Base-by-base conservation (phyloP, 2,329 filamentous ascomycete genomes). In the Amesomyces nigricolor region DNA sequence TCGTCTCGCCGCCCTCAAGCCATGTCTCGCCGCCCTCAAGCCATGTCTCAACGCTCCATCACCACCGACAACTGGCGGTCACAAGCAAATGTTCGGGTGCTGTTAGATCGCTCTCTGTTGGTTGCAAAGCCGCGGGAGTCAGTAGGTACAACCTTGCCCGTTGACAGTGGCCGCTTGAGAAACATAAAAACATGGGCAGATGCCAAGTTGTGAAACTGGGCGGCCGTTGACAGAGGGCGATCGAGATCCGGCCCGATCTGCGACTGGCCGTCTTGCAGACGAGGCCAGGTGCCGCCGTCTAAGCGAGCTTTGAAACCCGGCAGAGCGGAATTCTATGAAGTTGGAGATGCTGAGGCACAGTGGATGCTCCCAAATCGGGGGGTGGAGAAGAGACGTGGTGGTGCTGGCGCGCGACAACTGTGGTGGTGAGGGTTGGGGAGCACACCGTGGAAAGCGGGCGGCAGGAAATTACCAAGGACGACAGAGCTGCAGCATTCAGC, bases 271-370 rank as follows among this genome's bases (percentile, higher is more conserved):
- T 40, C 57, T 43, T 40, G 53, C 54, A 45, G 48, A 47, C 38
- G 38, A 50, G 58, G 55, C 57, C 59, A 54, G 30, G 46, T 37
- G 52, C 29, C 32, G 61, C 62, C 48, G 58, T 62, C 59, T 53
- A 47, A 35, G 51, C 26, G 38, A 29, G 43, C 53, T 42, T 46
- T 32, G 37, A 53, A 54, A 58, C 59, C 63, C 62, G 61, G 64
- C 61, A 62, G 60, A 63, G 54, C 47, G 62, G 63, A 43, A 65
- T 13, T 55, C 56, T 59, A 46, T 54, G 50, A 59, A 39, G 14
- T 26, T 50, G 53, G 50, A 38, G 44, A 14, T 39, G 52, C 54
- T 42, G 32, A 39, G 42, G 43, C 17, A 51, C 30, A 40, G 17
- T 53, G 22, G 22, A 26, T 35, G 11, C 43, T 11, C 14, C 43